These are phyloP conservation scores for Thalassiosira exigua DNA, from an alignment of 352 stramenopile species.

Conservation along the genomic window DNA sequence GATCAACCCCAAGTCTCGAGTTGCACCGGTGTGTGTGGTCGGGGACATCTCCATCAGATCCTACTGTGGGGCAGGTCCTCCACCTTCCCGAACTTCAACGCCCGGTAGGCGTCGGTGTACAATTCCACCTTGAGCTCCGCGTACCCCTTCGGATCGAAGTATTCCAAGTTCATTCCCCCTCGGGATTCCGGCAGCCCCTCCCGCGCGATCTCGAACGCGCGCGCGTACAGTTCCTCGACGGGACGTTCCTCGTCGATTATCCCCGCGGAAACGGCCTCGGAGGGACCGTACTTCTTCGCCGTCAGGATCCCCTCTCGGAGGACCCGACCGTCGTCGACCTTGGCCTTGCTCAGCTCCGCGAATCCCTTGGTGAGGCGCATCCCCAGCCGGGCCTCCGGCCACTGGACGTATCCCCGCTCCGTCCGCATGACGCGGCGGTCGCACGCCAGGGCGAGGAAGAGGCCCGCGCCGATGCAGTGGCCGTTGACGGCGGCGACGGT, in stretches of 20 bases:
- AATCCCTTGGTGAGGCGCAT: conserved; percentile 69
- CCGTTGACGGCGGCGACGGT: conserved; percentile 67
- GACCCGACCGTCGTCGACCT: conserved; percentile 17
- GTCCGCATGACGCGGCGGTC: conserved; percentile 67
- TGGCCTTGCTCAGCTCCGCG: conserved; percentile 62
- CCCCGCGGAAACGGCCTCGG: conserved; percentile 34
- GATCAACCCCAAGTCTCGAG: too few species aligned
- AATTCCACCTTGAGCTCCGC: conserved; percentile 64
- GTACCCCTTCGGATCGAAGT: conserved; percentile 60
- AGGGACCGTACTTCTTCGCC: conserved; percentile 47
- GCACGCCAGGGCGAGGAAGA: conserved; percentile 65
- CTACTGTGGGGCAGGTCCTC: conserved; percentile 47
- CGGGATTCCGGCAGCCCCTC: conserved; percentile 36
- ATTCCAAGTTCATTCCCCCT: conserved; percentile 35
- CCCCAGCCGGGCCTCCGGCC: conserved; percentile 61
- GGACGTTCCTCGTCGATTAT: conserved; percentile 57
- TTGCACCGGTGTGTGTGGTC: too few species aligned
- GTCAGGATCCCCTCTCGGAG: conserved; percentile 56
- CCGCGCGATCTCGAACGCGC: conserved; percentile 38
- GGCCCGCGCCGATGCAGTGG: conserved; percentile 61
- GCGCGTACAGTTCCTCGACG: conserved; percentile 32
- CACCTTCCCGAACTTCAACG: conserved; percentile 54
- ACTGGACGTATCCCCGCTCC: conserved; percentile 47
- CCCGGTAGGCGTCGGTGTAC: conserved; percentile 60
- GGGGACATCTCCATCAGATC: too few species aligned